Percentiles rank a stretch among this genome's conserved stretches.
Conservation (phyloP, 441 rosid species). For the Erodium chrysanthum region DNA sequence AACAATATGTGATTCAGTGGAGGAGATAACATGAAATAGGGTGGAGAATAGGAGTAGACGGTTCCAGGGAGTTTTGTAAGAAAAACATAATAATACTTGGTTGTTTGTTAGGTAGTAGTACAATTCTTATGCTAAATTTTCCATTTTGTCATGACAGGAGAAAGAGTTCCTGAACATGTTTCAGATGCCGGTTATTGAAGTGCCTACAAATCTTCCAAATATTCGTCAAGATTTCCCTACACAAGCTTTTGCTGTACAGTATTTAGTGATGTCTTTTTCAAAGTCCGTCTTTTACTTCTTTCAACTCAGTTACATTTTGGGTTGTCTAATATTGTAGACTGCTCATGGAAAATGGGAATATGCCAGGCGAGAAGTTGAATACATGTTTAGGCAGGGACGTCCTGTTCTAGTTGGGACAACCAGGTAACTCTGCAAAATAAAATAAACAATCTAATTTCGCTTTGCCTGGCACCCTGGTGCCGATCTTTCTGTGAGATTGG, state of each 20-base stretch:
- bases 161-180: constrained; percentile 94
- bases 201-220: constrained; percentile 86
- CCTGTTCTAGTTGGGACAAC: constrained; percentile 97
- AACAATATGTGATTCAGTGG: neutral
- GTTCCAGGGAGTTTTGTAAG: too few species aligned
- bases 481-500: neutral
- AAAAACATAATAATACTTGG: too few species aligned
- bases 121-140: constrained; percentile 12
- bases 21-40: neutral
- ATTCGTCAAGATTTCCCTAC: constrained; percentile 83
- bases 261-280: constrained; percentile 6
- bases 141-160: constrained; percentile 46
- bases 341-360: constrained; percentile 92
- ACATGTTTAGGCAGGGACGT: constrained; percentile 85
- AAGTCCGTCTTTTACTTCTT: neutral
- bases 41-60: neutral
- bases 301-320: constrained; percentile 18
- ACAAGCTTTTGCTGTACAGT: constrained; percentile 85
- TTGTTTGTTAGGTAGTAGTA: too few species aligned
- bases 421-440: constrained; percentile 38
- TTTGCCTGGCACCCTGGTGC: neutral
- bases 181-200: constrained; percentile 82
- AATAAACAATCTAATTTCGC: neutral
- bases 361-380: constrained; percentile 76
- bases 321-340: constrained; percentile 40